These are phyloP conservation scores for Fragosphaeria purpurea DNA, from an alignment of 2,329 filamentous ascomycete genomes.

Conservation along the genomic window DNA sequence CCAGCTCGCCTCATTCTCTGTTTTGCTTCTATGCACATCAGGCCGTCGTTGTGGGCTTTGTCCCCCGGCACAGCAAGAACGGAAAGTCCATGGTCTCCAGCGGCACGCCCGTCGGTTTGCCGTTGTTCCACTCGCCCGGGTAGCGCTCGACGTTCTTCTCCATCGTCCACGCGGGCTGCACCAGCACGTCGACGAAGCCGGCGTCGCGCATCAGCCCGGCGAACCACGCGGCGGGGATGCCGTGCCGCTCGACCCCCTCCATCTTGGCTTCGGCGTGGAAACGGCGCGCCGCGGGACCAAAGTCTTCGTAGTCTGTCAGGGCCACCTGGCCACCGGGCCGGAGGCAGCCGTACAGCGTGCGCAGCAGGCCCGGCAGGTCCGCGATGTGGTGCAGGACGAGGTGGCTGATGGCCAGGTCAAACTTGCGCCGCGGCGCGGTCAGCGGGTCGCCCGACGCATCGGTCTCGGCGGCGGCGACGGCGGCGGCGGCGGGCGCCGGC, in stretches of 20 bases:
- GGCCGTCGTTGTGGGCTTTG: slow-evolving; percentile 11
- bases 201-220: slow-evolving; percentile 31
- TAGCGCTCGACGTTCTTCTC: slow-evolving; percentile 39
- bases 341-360: slow-evolving; percentile 36
- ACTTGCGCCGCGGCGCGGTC: slow-evolving; percentile 23
- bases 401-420: slow-evolving; percentile 42
- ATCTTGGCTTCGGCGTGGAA: slow-evolving; percentile 45
- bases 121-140: slow-evolving; percentile 28
- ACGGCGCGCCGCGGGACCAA: slow-evolving; percentile 37
- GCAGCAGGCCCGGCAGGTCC: slow-evolving; percentile 30
- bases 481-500: slow-evolving; percentile 15
- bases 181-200: slow-evolving; percentile 38
- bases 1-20: too few relatives aligned
- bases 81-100: slow-evolving; percentile 25
- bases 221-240: slow-evolving; percentile 33
- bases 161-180: slow-evolving; percentile 38
- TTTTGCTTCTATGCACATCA: too few relatives aligned
- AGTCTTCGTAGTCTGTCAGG: slow-evolving; percentile 49
- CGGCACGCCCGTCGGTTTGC: slow-evolving; percentile 19
- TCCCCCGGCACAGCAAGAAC: slow-evolving; percentile 28
- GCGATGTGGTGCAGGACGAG: slow-evolving; percentile 47
- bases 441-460: slow-evolving; percentile 15
- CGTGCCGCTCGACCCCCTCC: slow-evolving; percentile 44
- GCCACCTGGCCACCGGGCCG: slow-evolving; percentile 37
- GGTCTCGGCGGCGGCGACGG: slow-evolving; percentile 12